phyloP scores from a whole-genome alignment of 148 eudicot genomes.

The Pharnaceum exiguum region DNA sequence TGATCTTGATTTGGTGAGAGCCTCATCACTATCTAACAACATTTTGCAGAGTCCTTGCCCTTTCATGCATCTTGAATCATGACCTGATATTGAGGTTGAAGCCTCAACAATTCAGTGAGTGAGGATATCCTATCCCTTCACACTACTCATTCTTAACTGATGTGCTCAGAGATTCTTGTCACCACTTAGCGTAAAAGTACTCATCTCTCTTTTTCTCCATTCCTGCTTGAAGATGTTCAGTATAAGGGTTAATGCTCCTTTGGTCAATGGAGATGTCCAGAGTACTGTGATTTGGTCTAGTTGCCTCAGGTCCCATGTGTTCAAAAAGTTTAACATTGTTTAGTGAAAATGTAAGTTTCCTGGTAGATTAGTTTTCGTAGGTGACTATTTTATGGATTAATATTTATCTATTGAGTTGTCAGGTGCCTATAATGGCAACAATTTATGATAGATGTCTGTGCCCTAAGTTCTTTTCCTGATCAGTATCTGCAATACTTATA shows the following conservation, averaged over 20 bases:
- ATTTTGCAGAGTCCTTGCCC: constrained; percentile 31
- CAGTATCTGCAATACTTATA: background rate
- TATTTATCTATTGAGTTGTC: background rate
- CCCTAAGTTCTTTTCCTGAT: too few relatives aligned
- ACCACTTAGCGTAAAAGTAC: too few relatives aligned
- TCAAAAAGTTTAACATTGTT: too few relatives aligned
- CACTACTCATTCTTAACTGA: background rate
- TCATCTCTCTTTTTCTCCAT: background rate
- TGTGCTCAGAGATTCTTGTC: too few relatives aligned
- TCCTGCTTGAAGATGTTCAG: background rate
- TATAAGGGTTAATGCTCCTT: background rate
- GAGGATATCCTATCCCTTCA: constrained; percentile 14
- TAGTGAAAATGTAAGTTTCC: too few relatives aligned
- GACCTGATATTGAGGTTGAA: constrained; percentile 37
- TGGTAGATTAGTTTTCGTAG: background rate
- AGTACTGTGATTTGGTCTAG: background rate
- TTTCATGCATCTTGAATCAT: constrained; percentile 28
- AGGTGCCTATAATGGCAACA: background rate
- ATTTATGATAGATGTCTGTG: background rate
- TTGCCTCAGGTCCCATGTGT: background rate
- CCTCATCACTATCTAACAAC: constrained; percentile 22
- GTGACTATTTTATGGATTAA: background rate
- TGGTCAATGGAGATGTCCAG: too few relatives aligned
- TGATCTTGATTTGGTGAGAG: constrained; percentile 6
- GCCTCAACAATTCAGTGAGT: constrained; percentile 29